Evolutionary conservation across 2,329 filamentous ascomycete genomes (phyloP).

Genomic region (Cadophora luteo-olivacea): DNA sequence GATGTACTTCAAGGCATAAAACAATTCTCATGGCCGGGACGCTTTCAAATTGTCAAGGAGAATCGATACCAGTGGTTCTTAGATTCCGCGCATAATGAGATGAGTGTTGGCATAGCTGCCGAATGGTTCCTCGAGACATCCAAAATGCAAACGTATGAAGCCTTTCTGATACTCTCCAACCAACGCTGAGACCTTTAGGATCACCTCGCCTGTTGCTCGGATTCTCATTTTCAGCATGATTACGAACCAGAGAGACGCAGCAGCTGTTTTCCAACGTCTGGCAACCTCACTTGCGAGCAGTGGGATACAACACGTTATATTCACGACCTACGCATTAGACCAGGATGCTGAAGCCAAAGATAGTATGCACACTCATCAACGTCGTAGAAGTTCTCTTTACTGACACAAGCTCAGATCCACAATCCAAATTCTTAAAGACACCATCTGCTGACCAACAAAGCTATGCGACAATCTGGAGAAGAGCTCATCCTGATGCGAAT

Average conservation of each 20-base stretch:
- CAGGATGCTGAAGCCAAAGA: slow-evolving; percentile 8
- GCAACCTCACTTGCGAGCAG: slow-evolving; percentile 19
- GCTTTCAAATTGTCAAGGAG: slow-evolving; percentile 69
- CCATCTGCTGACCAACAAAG: slow-evolving; percentile 6
- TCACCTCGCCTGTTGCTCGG: background rate
- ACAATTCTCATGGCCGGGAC: slow-evolving; percentile 75
- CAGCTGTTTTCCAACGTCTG: slow-evolving; percentile 18
- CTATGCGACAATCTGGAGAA: slow-evolving; percentile 20
- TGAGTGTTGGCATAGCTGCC: slow-evolving; percentile 81
- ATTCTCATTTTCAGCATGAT: slow-evolving; percentile 22
- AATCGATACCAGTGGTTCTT: slow-evolving; percentile 42
- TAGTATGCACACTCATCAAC: slow-evolving; percentile 7
- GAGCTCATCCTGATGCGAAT: slow-evolving; percentile 14
- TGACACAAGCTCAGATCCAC: slow-evolving; percentile 1
- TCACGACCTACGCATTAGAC: slow-evolving; percentile 20
- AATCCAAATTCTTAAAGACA: slow-evolving; percentile 5
- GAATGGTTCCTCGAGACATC: slow-evolving; percentile 74
- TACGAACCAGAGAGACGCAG: slow-evolving; percentile 16
- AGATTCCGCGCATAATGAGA: slow-evolving; percentile 52
- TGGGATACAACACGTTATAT: slow-evolving; percentile 19
- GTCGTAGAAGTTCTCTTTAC: slow-evolving; percentile 1
- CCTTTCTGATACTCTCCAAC: background rate
- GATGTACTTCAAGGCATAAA: slow-evolving; percentile 66
- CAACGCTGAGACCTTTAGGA: slow-evolving; percentile 1
- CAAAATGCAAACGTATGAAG: slow-evolving; percentile 7